Evolutionary conservation across 2,329 filamentous ascomycete genomes (phyloP).

Genomic region (Lachnellula arida): DNA sequence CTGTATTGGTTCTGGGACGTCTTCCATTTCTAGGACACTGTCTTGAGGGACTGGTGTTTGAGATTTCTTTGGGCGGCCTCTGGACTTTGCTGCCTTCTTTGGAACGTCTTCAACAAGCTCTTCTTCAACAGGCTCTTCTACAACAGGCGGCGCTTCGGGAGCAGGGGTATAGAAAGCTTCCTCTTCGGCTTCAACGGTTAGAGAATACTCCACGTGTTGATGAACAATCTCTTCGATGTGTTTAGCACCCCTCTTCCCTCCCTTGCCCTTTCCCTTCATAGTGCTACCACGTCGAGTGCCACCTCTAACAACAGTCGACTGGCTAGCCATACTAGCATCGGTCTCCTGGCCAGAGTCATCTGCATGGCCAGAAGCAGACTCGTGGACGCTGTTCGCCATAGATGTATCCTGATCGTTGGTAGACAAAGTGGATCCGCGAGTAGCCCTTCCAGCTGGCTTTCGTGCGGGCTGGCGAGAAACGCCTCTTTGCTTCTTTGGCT

Average conservation of each 20-base stretch:
- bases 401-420: constrained; percentile 12
- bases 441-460: constrained; percentile 12
- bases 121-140: constrained; percentile 1
- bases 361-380: constrained; percentile 22
- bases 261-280: constrained; percentile 25
- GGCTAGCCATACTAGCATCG: constrained; percentile 29
- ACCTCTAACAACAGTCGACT: constrained; percentile 25
- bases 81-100: constrained; percentile 14
- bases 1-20: background rate
- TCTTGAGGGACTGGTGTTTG: background rate
- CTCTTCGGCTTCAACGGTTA: constrained; percentile 8
- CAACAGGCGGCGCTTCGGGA: background rate
- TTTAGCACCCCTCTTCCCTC: constrained; percentile 20
- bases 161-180: constrained; percentile 16
- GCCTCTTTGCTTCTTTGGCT: constrained; percentile 21
- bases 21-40: background rate
- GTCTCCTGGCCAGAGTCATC: constrained; percentile 32
- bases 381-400: constrained; percentile 4
- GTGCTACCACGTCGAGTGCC: constrained; percentile 20
- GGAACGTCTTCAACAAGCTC: constrained; percentile 3
- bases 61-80: constrained; percentile 16
- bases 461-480: constrained; percentile 15
- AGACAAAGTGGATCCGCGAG: constrained; percentile 20
- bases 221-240: constrained; percentile 26
- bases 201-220: constrained; percentile 1